These are phyloP conservation scores for Phaeosphaeriaceae sp. DNA, from an alignment of 2,329 filamentous ascomycete species.

Conservation along the genomic window DNA sequence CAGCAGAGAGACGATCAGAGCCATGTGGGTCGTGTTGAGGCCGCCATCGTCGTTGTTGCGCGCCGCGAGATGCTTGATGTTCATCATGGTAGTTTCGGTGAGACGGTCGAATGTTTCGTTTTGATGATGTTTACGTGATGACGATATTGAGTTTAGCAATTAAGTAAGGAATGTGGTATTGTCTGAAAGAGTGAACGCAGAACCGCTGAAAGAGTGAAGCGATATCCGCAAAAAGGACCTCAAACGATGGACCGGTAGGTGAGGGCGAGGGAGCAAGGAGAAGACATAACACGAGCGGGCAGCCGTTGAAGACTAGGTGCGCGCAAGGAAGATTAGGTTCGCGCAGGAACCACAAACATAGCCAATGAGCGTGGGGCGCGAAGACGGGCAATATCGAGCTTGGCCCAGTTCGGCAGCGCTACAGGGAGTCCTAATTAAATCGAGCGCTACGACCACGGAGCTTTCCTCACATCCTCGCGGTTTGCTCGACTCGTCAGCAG, in stretches of 20 bases:
- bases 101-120: constrained; percentile 10
- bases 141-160: constrained; percentile 16
- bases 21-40: constrained; percentile 69
- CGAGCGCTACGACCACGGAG: not conserved
- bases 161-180: constrained; percentile 36
- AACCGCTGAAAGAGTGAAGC: constrained; percentile 72
- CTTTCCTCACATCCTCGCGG: not conserved
- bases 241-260: constrained; percentile 28
- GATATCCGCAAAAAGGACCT: constrained; percentile 47
- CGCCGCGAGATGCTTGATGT: constrained; percentile 60
- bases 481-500: not conserved
- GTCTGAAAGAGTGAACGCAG: constrained; percentile 53
- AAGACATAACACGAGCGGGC: not conserved
- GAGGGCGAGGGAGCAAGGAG: constrained; percentile 17
- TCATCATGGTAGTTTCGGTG: constrained; percentile 44
- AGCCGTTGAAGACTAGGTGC: constrained; percentile 3
- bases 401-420: constrained; percentile 16
- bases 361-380: constrained; percentile 10
- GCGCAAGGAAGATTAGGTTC: constrained; percentile 23
- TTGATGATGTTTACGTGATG: constrained; percentile 4
- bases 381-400: constrained; percentile 6
- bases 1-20: constrained; percentile 80
- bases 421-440: not conserved
- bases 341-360: constrained; percentile 17
- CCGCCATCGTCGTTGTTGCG: constrained; percentile 54